These are phyloP conservation scores for Solanum sejunctum DNA, from an alignment of 257 asterid species.

Conservation along the genomic window DNA sequence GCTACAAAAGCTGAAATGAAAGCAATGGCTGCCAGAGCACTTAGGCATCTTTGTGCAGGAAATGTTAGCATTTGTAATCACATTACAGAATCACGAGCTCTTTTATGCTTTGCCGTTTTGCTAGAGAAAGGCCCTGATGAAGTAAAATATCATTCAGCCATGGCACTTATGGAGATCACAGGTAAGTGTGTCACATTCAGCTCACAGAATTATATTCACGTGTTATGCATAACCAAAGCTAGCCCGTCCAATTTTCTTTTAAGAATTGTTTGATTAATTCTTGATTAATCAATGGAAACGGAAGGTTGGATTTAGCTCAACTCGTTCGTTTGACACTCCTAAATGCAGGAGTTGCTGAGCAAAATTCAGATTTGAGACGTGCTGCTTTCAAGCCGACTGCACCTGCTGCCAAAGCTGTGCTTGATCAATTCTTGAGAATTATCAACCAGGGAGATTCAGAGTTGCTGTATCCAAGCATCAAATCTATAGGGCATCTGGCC, in stretches of 20 bases:
- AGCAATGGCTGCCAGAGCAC: conserved; percentile 13
- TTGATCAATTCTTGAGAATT: conserved; percentile 9
- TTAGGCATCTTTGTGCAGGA: conserved; percentile 5
- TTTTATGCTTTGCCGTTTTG: conserved; percentile 8
- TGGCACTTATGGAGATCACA: conserved; percentile 10
- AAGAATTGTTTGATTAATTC: not conserved
- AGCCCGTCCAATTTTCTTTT: not conserved
- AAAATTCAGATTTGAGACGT: conserved; percentile 7
- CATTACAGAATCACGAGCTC: conserved; percentile 13
- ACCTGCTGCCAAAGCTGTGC: conserved; percentile 12
- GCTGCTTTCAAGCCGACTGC: conserved; percentile 9
- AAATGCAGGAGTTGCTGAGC: conserved; percentile 6
- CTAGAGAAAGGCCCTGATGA: conserved; percentile 10
- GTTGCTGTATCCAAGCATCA: conserved; percentile 1
- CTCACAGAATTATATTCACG: not conserved
- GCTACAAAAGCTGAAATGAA: conserved; percentile 10
- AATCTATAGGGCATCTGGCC: conserved; percentile 4
- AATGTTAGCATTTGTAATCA: not conserved
- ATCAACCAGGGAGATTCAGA: conserved; percentile 4
- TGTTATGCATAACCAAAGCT: not conserved
- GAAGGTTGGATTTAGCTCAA: not conserved
- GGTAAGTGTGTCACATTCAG: not conserved
- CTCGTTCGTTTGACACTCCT: not conserved
- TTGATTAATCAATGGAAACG: not conserved
- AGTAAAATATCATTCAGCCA: conserved; percentile 9